These are phyloP conservation scores for Colletotrichum sansevieriae DNA, from an alignment of 2,329 filamentous ascomycete species.

Conservation along the genomic window DNA sequence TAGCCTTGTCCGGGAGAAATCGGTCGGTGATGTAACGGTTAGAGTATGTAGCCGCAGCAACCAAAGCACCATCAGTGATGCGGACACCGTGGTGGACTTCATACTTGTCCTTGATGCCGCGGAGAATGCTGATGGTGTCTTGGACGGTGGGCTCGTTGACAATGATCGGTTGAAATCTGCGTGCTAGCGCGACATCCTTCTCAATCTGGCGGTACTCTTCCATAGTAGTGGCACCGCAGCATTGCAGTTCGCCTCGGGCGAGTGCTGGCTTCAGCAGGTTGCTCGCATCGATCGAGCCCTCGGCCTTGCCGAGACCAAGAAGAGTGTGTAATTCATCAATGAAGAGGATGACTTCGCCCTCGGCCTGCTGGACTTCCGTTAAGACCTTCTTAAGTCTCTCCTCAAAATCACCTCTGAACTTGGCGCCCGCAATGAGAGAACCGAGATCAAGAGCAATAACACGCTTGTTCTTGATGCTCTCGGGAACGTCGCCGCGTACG, in stretches of 20 bases:
- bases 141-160: constrained; percentile 93
- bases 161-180: constrained; percentile 93
- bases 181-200: constrained; percentile 92
- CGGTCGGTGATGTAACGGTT: constrained; percentile 98
- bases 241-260: constrained; percentile 93
- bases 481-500: constrained; percentile 91
- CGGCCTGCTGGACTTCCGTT: constrained; percentile 89
- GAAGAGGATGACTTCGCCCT: constrained; percentile 93
- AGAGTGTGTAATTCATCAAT: constrained; percentile 95
- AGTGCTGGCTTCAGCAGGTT: constrained; percentile 94
- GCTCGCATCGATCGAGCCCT: constrained; percentile 96
- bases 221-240: constrained; percentile 93
- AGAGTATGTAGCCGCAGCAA: constrained; percentile 90
- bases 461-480: constrained; percentile 94
- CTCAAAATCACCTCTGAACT: constrained; percentile 96
- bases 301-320: constrained; percentile 91
- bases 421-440: constrained; percentile 93
- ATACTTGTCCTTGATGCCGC: constrained; percentile 97
- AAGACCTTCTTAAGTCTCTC: constrained; percentile 92
- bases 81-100: constrained; percentile 97
- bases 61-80: constrained; percentile 91
- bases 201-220: constrained; percentile 94
- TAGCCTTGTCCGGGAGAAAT: constrained; percentile 96
- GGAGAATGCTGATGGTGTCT: constrained; percentile 93
- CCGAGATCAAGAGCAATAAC: constrained; percentile 91